These are phyloP conservation scores for Piper longum DNA, from an alignment of 164 flowering plant genomes.

Conservation along the genomic window DNA sequence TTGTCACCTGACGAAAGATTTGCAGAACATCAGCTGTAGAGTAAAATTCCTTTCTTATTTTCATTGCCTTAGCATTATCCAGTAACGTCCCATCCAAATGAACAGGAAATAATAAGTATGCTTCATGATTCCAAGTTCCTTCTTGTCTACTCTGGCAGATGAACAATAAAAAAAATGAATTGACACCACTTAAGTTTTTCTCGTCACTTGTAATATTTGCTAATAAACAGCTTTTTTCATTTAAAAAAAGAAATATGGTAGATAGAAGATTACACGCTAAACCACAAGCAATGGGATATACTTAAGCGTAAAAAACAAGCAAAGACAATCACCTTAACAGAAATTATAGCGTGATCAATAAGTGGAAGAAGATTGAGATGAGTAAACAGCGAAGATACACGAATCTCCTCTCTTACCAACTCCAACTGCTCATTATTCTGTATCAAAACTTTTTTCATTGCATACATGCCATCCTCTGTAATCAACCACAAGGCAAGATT, in stretches of 20 bases:
- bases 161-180: conserved; percentile 3
- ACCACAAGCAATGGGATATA: not conserved
- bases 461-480: conserved; percentile 92
- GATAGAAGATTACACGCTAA: not conserved
- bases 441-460: conserved; percentile 87
- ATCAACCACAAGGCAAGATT: conserved; percentile 5
- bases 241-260: no score
- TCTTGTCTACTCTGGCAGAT: conserved; percentile 45
- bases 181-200: not conserved
- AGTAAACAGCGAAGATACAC: conserved; percentile 68
- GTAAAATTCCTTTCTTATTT: conserved; percentile 65
- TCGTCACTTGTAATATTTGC: not conserved
- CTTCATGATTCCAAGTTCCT: conserved; percentile 76
- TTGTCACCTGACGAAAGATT: conserved; percentile 77
- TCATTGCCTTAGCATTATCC: conserved; percentile 66
- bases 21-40: conserved; percentile 78
- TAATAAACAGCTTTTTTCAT: no score
- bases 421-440: conserved; percentile 79
- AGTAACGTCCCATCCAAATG: conserved; percentile 91
- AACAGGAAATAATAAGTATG: conserved; percentile 88
- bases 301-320: not conserved
- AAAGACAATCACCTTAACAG: conserved; percentile 47
- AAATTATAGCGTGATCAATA: conserved; percentile 88
- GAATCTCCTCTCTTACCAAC: conserved; percentile 87
- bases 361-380: conserved; percentile 93